phyloP scores from a whole-genome alignment of 1,284 basidiomycete genomes.

The Pterulicium gracile region DNA sequence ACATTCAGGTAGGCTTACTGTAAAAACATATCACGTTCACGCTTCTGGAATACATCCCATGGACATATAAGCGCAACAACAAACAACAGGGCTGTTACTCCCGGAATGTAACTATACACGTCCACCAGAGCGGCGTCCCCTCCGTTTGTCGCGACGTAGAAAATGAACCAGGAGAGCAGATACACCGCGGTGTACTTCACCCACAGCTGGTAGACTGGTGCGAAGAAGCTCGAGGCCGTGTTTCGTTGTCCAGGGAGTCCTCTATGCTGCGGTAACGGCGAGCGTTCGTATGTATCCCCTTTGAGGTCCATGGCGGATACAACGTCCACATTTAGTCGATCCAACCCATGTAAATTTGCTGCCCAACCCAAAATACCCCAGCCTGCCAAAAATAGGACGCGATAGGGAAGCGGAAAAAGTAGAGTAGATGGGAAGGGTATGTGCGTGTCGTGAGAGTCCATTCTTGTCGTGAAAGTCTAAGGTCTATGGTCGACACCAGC shows the following conservation, averaged over 20 bases:
- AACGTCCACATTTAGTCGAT: constrained; percentile 66
- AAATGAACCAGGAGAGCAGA: constrained; percentile 55
- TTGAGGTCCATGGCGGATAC: constrained; percentile 56
- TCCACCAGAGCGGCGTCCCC: constrained; percentile 52
- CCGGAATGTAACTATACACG: constrained; percentile 65
- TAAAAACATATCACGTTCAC: constrained; percentile 65
- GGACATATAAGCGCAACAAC: constrained; percentile 54
- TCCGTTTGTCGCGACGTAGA: constrained; percentile 43
- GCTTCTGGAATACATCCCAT: constrained; percentile 51
- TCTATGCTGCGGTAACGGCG: background rate
- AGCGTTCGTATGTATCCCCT: constrained; percentile 8
- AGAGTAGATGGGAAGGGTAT: constrained; percentile 34
- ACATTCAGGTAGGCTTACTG: constrained; percentile 41
- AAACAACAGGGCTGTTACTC: constrained; percentile 50
- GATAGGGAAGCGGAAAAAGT: constrained; percentile 73
- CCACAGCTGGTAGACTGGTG: constrained; percentile 61
- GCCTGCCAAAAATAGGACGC: constrained; percentile 64
- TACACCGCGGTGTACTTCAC: constrained; percentile 47
- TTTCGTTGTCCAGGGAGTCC: constrained; percentile 22
- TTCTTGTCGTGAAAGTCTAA: constrained; percentile 10
- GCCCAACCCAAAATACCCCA: constrained; percentile 75
- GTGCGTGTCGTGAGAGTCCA: constrained; percentile 25
- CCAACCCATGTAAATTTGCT: constrained; percentile 77
- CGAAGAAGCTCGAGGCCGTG: constrained; percentile 34
- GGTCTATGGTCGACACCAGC: too few species aligned